phyloP scores from a whole-genome alignment of 768 basidiomycete genomes.

The Coprinopsis cinerea region DNA sequence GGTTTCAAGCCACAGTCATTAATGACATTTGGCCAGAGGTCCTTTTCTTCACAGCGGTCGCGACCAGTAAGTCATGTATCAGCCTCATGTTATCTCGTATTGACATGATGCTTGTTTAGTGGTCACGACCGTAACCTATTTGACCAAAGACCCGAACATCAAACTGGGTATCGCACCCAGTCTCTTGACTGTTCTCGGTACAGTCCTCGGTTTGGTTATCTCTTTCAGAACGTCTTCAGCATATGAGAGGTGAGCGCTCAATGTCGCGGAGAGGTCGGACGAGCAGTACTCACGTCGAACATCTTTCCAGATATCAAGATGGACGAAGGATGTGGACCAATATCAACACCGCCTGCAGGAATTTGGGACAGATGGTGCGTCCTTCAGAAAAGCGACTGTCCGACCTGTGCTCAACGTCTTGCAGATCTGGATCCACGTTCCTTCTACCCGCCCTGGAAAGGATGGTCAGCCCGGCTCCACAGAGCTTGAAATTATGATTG shows the following conservation, averaged over 20 bases:
- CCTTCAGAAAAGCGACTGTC: constrained; percentile 11
- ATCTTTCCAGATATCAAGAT: constrained; percentile 50
- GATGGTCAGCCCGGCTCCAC: constrained; percentile 22
- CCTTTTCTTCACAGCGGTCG: constrained; percentile 54
- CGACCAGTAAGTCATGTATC: constrained; percentile 37
- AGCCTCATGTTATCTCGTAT: background rate
- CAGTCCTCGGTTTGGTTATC: constrained; percentile 65
- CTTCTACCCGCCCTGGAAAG: constrained; percentile 34
- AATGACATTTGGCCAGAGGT: constrained; percentile 66
- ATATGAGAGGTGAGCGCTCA: constrained; percentile 19
- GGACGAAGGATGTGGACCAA: constrained; percentile 69
- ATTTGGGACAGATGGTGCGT: constrained; percentile 51
- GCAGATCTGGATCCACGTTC: constrained; percentile 57
- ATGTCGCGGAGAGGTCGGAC: constrained; percentile 13
- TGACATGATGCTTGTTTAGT: constrained; percentile 28
- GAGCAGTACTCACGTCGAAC: background rate
- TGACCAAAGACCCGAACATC: constrained; percentile 28
- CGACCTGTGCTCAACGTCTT: no score
- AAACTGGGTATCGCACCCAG: constrained; percentile 39
- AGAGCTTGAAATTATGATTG: constrained; percentile 46
- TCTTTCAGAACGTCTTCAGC: constrained; percentile 71
- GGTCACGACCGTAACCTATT: constrained; percentile 48
- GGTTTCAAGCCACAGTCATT: constrained; percentile 52
- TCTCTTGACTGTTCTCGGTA: constrained; percentile 67
- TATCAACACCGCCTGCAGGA: constrained; percentile 51